Evolutionary conservation across 2,329 filamentous ascomycete species (phyloP).

Genomic region (Trichophyton benhamiae): DNA sequence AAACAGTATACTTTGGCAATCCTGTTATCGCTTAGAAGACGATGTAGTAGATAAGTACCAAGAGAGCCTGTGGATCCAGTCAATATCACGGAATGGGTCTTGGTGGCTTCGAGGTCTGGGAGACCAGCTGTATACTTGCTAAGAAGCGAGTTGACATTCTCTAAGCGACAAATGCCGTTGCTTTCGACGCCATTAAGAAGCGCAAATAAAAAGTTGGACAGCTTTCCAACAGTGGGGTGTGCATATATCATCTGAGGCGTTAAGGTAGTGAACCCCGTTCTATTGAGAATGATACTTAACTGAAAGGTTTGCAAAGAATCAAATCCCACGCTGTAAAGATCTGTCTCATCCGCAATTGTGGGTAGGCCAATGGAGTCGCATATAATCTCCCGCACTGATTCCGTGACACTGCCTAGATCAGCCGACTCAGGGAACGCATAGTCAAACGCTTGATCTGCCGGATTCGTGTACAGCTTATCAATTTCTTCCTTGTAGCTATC

Average conservation of each 20-base stretch:
- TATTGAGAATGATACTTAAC: slow-evolving; percentile 6
- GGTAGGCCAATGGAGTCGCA: neutral
- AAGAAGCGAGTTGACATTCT: slow-evolving; percentile 7
- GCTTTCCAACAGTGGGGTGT: slow-evolving; percentile 9
- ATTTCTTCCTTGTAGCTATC: slow-evolving; percentile 36
- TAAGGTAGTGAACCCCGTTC: slow-evolving; percentile 7
- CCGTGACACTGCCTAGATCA: neutral
- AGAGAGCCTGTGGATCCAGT: slow-evolving; percentile 42
- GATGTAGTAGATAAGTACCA: slow-evolving; percentile 38
- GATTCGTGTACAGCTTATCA: slow-evolving; percentile 32
- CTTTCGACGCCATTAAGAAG: neutral
- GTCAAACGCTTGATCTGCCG: slow-evolving; percentile 13
- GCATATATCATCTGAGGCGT: slow-evolving; percentile 9
- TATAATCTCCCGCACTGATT: neutral
- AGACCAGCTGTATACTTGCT: slow-evolving; percentile 11
- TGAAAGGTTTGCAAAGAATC: slow-evolving; percentile 17
- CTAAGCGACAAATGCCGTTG: neutral
- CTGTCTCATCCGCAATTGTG: slow-evolving; percentile 6
- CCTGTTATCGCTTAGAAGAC: slow-evolving; percentile 22
- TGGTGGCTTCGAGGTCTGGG: neutral
- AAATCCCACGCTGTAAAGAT: slow-evolving; percentile 16
- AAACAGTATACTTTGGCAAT: slow-evolving; percentile 38
- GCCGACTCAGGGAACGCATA: neutral
- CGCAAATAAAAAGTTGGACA: slow-evolving; percentile 2
- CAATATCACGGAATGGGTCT: slow-evolving; percentile 22